These are phyloP conservation scores for Salpingoeca rosetta DNA, from an alignment of 78 protist genomes.

Conservation along the genomic window DNA sequence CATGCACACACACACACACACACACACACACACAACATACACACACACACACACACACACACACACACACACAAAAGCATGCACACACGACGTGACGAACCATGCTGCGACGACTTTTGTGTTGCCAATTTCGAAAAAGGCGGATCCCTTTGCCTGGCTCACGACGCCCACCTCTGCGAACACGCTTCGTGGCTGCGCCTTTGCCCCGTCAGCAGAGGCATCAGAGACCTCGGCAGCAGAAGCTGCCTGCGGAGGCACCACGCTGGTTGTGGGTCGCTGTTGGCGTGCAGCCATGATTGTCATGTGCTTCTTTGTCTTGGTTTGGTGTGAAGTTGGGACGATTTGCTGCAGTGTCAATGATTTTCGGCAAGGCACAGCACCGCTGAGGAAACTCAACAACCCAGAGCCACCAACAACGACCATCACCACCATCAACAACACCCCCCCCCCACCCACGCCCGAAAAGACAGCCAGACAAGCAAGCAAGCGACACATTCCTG, in stretches of 20 bases:
- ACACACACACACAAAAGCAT: background rate
- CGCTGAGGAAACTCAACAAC: too few species aligned
- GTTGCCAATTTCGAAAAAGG: background rate
- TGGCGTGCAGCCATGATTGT: background rate
- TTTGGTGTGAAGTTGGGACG: too few species aligned
- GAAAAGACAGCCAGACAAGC: too few species aligned
- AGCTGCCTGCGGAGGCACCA: background rate
- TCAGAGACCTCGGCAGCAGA: background rate
- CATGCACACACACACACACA: background rate
- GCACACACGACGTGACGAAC: background rate
- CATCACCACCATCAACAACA: too few species aligned
- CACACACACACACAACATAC: background rate
- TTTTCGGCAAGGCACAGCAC: too few species aligned
- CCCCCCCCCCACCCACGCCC: too few species aligned
- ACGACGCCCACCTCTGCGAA: background rate
- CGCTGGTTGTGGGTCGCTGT: background rate
- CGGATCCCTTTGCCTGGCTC: background rate
- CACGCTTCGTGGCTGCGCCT: background rate
- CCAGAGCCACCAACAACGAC: too few species aligned
- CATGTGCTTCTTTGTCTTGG: background rate
- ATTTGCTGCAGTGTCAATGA: too few species aligned
- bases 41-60: background rate
- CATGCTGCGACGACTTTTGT: background rate
- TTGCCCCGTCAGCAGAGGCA: background rate
- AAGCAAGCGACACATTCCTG: too few species aligned